Percentiles rank a stretch among this genome's conserved stretches.
These are phyloP conservation scores for Aspergillus puulaauensis DNA, from an alignment of 2,329 filamentous ascomycete genomes.

Conservation along the genomic window DNA sequence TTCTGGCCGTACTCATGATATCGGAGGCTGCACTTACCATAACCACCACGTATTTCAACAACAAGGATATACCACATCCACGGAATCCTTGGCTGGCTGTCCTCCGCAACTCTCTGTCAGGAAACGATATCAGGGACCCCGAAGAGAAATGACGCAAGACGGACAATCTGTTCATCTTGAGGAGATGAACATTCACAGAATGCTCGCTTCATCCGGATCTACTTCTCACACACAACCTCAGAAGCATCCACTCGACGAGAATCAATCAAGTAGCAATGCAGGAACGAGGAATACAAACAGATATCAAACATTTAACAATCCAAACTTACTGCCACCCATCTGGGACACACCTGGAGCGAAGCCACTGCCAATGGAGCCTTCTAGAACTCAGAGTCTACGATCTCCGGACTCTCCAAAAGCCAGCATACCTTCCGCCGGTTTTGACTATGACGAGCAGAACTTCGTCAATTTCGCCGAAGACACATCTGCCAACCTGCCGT, in stretches of 20 bases:
- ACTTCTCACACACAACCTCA: constrained; percentile 21
- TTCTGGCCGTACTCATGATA: not conserved
- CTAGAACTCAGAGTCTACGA: constrained; percentile 16
- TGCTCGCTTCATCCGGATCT: constrained; percentile 24
- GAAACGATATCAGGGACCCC: constrained; percentile 23
- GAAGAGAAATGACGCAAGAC: constrained; percentile 17
- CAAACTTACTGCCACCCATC: not conserved
- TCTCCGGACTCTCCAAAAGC: constrained; percentile 29
- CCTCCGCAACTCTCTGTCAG: constrained; percentile 20
- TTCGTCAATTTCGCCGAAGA: not conserved
- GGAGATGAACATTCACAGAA: constrained; percentile 30
- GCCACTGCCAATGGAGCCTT: not conserved
- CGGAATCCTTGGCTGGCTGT: constrained; percentile 16
- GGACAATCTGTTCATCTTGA: constrained; percentile 25
- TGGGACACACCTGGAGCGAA: constrained; percentile 5
- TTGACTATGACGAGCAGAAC: not conserved
- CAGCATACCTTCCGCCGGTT: constrained; percentile 12
- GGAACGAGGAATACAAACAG: constrained; percentile 12
- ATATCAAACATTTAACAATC: not conserved
- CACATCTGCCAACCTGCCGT: not conserved
- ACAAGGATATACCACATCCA: constrained; percentile 11
- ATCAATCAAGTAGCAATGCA: constrained; percentile 14
- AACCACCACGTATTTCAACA: constrained; percentile 9
- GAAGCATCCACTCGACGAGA: constrained; percentile 23
- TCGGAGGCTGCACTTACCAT: constrained; percentile 1